Evolutionary conservation across 2,329 filamentous ascomycete genomes (phyloP).

Genomic region (Nectriaceae sp.): DNA sequence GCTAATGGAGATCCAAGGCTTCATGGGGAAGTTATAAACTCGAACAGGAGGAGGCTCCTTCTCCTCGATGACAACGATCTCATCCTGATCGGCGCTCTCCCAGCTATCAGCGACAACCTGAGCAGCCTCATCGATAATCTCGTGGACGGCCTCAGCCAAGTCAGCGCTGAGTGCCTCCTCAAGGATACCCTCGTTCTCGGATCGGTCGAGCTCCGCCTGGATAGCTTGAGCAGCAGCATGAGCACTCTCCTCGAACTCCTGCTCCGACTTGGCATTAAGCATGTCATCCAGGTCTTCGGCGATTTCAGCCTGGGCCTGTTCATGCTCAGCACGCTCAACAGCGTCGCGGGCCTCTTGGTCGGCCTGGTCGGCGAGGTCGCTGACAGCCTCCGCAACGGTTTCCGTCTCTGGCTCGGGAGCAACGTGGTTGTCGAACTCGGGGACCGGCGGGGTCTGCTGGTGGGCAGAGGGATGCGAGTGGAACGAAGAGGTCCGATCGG

Average conservation of each 20-base stretch:
- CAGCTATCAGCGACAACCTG: slow-evolving; percentile 77
- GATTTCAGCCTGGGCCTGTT: slow-evolving; percentile 50
- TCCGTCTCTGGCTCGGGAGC: slow-evolving; percentile 62
- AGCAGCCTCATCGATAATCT: slow-evolving; percentile 50
- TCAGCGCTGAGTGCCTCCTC: slow-evolving; percentile 45
- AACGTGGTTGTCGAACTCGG: slow-evolving; percentile 32
- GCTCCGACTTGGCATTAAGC: slow-evolving; percentile 52
- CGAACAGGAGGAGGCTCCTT: slow-evolving; percentile 66
- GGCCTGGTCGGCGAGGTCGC: slow-evolving; percentile 59
- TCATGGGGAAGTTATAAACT: slow-evolving; percentile 96
- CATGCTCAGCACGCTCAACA: slow-evolving; percentile 56
- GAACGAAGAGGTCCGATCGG: slow-evolving; percentile 38
- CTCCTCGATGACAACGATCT: slow-evolving; percentile 66
- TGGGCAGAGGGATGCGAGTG: slow-evolving; percentile 30
- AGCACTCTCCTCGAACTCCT: slow-evolving; percentile 54
- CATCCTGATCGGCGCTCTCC: slow-evolving; percentile 82
- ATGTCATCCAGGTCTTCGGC: slow-evolving; percentile 48
- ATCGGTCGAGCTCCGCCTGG: slow-evolving; percentile 56
- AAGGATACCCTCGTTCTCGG: slow-evolving; percentile 53
- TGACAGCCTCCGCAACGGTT: slow-evolving; percentile 71
- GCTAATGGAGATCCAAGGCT: slow-evolving; percentile 89
- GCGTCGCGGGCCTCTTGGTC: slow-evolving; percentile 64
- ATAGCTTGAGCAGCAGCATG: slow-evolving; percentile 49
- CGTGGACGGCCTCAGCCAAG: slow-evolving; percentile 41
- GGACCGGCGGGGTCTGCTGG: slow-evolving; percentile 31